phyloP scores from a whole-genome alignment of 2,329 filamentous ascomycete genomes.

The Simplicillium aogashimaense region DNA sequence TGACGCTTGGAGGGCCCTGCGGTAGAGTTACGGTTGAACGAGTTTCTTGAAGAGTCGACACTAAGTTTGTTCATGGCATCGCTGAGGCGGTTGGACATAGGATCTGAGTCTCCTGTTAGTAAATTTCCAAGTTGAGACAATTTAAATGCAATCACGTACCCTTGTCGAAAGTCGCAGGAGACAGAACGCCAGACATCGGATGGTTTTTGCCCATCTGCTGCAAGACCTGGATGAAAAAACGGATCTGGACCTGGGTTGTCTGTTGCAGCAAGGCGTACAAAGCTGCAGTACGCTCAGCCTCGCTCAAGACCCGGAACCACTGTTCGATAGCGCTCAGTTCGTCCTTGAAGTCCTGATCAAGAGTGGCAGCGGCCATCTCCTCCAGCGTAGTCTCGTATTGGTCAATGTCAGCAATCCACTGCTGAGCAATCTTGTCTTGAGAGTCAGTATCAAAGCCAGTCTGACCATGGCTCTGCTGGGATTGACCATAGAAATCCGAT shows the following conservation, averaged over 20 bases:
- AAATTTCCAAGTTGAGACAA: constrained; percentile 5
- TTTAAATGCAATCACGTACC: constrained; percentile 40
- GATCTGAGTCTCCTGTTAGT: constrained; percentile 49
- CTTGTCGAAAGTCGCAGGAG: constrained; percentile 94
- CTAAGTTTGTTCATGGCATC: constrained; percentile 96
- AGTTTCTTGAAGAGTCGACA: constrained; percentile 79
- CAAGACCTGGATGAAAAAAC: constrained; percentile 97
- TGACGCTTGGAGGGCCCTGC: constrained; percentile 73
- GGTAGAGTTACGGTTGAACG: constrained; percentile 69
- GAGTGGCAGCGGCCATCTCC: constrained; percentile 97
- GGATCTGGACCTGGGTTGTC: constrained; percentile 96
- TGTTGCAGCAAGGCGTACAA: constrained; percentile 94
- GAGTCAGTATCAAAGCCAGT: constrained; percentile 65
- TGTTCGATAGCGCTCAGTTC: constrained; percentile 98
- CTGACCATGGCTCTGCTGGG: constrained; percentile 57
- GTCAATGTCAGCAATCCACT: constrained; percentile 98
- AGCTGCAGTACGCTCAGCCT: constrained; percentile 91
- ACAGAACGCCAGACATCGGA: constrained; percentile 91
- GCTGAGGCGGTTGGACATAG: constrained; percentile 90
- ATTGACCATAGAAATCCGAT: constrained; percentile 85
- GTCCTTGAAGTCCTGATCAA: constrained; percentile 99
- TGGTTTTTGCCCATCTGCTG: constrained; percentile 99
- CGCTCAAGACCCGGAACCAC: constrained; percentile 96
- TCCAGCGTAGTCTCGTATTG: constrained; percentile 98
- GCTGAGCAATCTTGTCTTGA: constrained; percentile 87